Evolutionary conservation across 176 grass and related monocot genomes (phyloP).

Genomic region (Thinopyrum elongatum): DNA sequence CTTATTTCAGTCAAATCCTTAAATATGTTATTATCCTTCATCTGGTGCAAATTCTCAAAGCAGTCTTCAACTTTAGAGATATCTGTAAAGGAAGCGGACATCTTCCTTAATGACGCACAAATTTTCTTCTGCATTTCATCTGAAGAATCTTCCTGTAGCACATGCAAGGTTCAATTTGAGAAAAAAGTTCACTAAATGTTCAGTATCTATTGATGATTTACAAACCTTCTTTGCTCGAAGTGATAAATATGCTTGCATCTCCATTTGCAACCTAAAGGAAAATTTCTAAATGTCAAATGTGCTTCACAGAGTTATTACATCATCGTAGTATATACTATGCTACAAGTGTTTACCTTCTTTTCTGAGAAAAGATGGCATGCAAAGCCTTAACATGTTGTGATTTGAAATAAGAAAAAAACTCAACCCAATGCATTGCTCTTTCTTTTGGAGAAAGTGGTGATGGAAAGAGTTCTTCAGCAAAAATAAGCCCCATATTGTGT

Average conservation of each 20-base stretch:
- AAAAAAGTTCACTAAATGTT: slow-evolving; percentile 12
- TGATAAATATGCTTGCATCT: slow-evolving; percentile 80
- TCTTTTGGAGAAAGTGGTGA: slow-evolving; percentile 79
- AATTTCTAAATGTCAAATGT: background rate
- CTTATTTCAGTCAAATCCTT: slow-evolving; percentile 69
- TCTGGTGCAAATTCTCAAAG: slow-evolving; percentile 81
- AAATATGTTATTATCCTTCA: slow-evolving; percentile 96
- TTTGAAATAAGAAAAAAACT: slow-evolving; percentile 83
- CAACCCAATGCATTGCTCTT: slow-evolving; percentile 81
- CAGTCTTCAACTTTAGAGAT: slow-evolving; percentile 67
- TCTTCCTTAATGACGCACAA: slow-evolving; percentile 60
- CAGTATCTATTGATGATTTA: slow-evolving; percentile 18
- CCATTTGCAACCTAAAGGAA: slow-evolving; percentile 75
- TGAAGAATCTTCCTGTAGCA: slow-evolving; percentile 63
- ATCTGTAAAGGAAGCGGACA: slow-evolving; percentile 66
- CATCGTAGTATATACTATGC: background rate
- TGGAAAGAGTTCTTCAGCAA: slow-evolving; percentile 87
- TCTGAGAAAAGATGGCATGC: slow-evolving; percentile 69
- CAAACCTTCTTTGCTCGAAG: slow-evolving; percentile 72
- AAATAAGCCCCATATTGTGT: slow-evolving; percentile 70
- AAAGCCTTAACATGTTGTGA: slow-evolving; percentile 73
- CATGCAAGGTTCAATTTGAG: slow-evolving; percentile 21
- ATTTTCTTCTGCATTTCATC: slow-evolving; percentile 62
- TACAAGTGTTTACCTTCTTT: slow-evolving; percentile 63
- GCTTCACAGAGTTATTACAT: background rate